Conservation (phyloP, 129 eudicot species). For the Heracleum sosnowskyi region DNA sequence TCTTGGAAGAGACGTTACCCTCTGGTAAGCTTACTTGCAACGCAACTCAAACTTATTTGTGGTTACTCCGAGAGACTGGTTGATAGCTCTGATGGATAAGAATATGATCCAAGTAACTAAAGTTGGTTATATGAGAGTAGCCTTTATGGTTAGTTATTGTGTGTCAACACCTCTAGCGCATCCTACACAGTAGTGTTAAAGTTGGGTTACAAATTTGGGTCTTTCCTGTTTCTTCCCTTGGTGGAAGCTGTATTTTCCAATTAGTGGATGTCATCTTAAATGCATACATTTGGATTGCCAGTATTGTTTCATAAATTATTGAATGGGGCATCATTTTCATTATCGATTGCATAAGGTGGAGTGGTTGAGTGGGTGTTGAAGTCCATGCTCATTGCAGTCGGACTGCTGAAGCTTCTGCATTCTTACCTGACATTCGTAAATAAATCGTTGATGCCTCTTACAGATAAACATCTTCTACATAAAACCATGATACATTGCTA, state of each 20-base stretch:
- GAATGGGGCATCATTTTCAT: background rate
- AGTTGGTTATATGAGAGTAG: background rate
- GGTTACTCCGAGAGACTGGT: conserved; percentile 4
- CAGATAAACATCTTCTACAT: background rate
- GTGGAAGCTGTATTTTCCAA: too few species aligned
- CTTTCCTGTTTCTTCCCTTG: background rate
- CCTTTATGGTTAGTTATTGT: background rate
- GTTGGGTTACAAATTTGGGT: background rate
- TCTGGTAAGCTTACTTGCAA: conserved; percentile 42
- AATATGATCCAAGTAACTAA: background rate
- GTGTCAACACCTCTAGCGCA: background rate
- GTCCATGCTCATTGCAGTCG: background rate
- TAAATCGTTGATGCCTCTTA: background rate
- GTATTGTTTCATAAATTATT: too few species aligned
- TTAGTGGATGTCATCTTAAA: too few species aligned
- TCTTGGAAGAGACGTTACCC: conserved; percentile 84
- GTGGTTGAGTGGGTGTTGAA: background rate
- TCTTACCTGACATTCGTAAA: background rate
- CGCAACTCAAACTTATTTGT: conserved; percentile 10
- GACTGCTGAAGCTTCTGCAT: background rate
- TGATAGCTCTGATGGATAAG: background rate
- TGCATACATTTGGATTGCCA: too few species aligned
- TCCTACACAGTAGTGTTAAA: background rate
- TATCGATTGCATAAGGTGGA: background rate
- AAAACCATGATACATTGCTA: background rate